Evolutionary conservation across 1,139 yeast species (phyloP), one percentile per base, ranked within the genome.

Genomic region (Saccharomycopsis crataegensis): DNA sequence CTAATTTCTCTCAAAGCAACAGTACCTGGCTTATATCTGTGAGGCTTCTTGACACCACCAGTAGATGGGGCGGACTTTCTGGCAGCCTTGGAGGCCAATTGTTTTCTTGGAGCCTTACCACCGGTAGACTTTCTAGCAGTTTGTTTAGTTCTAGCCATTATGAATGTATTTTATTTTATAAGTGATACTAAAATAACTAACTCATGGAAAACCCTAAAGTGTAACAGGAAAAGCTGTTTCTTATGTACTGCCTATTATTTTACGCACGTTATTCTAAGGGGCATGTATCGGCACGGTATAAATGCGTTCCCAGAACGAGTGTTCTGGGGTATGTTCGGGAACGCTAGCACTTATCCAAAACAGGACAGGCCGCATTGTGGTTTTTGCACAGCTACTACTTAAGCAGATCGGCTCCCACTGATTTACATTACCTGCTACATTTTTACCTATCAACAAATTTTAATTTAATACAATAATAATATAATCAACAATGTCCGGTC

Each of bases 11-110:
- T 86, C 70, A 86, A 84, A 68, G 94, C 94, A 69, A 86, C 94
- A 70, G 94, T 86, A 85, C 94, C 94, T 70, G 94, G 94, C 86
- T 85, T 86, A 78, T 86, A 86, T 82, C 94, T 84, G 86, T 86
- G 94, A 62, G 94, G 94, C 80, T 86, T 86, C 87, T 86, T 86
- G 72, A 86, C 94, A 79, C 94, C 94, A 70, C 94, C 94, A 62
- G 90, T 80, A 62, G 90, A 77, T 73, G 87, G 85, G 59, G 93
- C 94, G 54, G 94, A 85, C 76, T 86, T 86, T 78, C 94, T 82
- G 65, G 94, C 94, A 65, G 93, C 93, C 82, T 86, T 86, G 64
- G 94, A 85, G 67, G 94, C 93, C 68, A 86, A 82, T 75, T 85
- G 91, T 79, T 86, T 86, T 80, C 94, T 83, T 77, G 94, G 94